Evolutionary conservation across 768 basidiomycete species (phyloP), one percentile per base, ranked within the genome.

Genomic region (Pulveroboletus sp.): DNA sequence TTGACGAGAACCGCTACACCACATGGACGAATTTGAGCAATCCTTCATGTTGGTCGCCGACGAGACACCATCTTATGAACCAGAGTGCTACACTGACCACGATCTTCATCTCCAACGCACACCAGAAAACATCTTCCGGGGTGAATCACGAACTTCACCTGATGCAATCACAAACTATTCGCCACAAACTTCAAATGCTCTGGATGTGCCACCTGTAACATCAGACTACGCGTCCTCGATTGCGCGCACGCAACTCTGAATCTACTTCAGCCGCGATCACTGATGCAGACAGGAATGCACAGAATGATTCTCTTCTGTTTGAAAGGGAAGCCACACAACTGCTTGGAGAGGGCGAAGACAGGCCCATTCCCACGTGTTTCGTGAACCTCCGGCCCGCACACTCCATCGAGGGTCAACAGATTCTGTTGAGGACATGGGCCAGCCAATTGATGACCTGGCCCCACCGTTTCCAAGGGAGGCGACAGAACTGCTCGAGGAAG

Each of bases 11-110:
- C 36, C 20, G 22, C 38, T 39, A 30, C 13, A 23, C n/a, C 19
- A 4, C 10, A 10, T 31, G 9, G 35, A 47, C 13, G 48, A 44
- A 1, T 59, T 58, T 19, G 48, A 59, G 24, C 45, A 38, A 26
- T 45, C 26, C 6, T 37, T 59, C 27, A 55, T 22, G 17, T 35
- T 50, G 13, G 17, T 29, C 10, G 13, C 20, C 12, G 29, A 52
- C 29, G 41, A 51, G 22, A 14, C 17, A 9, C 36, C 16, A 12
- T 26, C 35, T n/a, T 44, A 27, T 11, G 16, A 10, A 40, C 6
- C 22, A 43, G 47, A 26, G 19, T n/a, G 16, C 22, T 4, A 7
- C 30, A 27, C 20, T 6, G n/a, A 24, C 16, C n/a, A 30, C 5
- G 14, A 32, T 11, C 14, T 1, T 4, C 14, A 11, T 4, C 6